Base-by-base conservation (phyloP, 2,329 filamentous ascomycete species). In the Aureobasidium uvarum region DNA sequence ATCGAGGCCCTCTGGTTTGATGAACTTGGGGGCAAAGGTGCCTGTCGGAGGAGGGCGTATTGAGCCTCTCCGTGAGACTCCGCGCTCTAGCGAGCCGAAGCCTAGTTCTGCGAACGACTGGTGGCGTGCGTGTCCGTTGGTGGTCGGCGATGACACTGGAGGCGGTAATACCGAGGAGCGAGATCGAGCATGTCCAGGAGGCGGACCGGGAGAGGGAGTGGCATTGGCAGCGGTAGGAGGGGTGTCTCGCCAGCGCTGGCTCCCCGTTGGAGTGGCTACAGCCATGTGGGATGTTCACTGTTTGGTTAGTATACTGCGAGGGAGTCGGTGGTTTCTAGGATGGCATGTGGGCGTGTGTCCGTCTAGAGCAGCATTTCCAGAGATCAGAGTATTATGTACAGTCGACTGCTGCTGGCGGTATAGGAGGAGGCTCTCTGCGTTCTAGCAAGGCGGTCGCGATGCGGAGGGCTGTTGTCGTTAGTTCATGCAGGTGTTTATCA, bases 1-100 rank as follows among this genome's bases (percentile, higher is more conserved):
- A 70, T 86, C 84, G 77, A 90, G 81, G 69, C 93, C 91, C 69
- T 96, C 92, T 0, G 88, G 86, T 76, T 94, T 95, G 79, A 99
- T 98, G 77, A 99, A 99, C 11, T 92, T 91, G 2, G 94, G 95
- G 41, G 95, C 94, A 80, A 99, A 99, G 1, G 95, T 99, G 69
- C 86, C 89, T 0, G 89, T 91, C 7, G 20, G 58, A 4, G 67
- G 63, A 6, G 67, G 60, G 10, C 39, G n/a, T 23, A 65, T 41
- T 33, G 66, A 50, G 31, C 25, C 50, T 31, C 62, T 46, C 45
- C 60, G 60, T 25, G 63, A 45, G 8, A 41, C 31, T 6, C 54
- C 52, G 16, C 62, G 59, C 20, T 63, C 58, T 31, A 75, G 63
- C 8, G 69, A 64, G 8, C 72, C 71, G 58, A 71, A 71, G 62